A percentile compares a stretch with the other conserved stretches of the same genome.
phyloP scores from a whole-genome alignment of 2,329 filamentous ascomycete genomes.

The Erysiphe neolycopersici region DNA sequence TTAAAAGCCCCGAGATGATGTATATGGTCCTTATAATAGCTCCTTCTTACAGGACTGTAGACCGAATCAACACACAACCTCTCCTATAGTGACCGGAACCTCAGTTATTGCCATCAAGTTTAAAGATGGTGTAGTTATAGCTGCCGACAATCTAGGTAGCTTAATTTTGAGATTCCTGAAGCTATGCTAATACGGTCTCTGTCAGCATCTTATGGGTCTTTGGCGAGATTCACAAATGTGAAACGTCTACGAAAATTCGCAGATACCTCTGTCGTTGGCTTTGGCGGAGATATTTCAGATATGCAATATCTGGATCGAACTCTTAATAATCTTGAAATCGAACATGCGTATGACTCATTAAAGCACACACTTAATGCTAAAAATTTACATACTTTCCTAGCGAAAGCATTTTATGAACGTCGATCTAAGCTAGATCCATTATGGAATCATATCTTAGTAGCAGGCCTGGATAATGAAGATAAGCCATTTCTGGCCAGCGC shows the following conservation, averaged over 20 bases:
- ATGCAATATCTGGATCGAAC: slow-evolving; percentile 97
- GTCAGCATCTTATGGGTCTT: slow-evolving; percentile 83
- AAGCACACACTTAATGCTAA: slow-evolving; percentile 47
- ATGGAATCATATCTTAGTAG: slow-evolving; percentile 89
- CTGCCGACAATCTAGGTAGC: slow-evolving; percentile 80
- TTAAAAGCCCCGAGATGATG: slow-evolving; percentile 70
- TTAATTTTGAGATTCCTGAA: not conserved
- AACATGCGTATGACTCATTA: slow-evolving; percentile 49
- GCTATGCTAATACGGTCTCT: slow-evolving; percentile 4
- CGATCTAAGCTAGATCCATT: slow-evolving; percentile 89
- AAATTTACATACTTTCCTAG: slow-evolving; percentile 89
- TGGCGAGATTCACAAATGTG: slow-evolving; percentile 87
- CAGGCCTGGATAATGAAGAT: slow-evolving; percentile 52
- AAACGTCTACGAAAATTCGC: slow-evolving; percentile 85
- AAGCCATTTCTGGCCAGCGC: slow-evolving; percentile 77
- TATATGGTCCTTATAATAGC: slow-evolving; percentile 81
- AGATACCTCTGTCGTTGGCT: slow-evolving; percentile 60
- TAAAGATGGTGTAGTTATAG: slow-evolving; percentile 87
- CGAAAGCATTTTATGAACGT: slow-evolving; percentile 87
- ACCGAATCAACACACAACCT: slow-evolving; percentile 70
- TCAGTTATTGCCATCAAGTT: slow-evolving; percentile 91
- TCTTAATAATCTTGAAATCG: slow-evolving; percentile 61
- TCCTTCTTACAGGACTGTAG: slow-evolving; percentile 50
- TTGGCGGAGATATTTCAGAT: slow-evolving; percentile 91
- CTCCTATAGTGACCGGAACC: slow-evolving; percentile 83